Evolutionary conservation across 1,284 basidiomycete species (phyloP).

Genomic region (Pseudozyma pruni): DNA sequence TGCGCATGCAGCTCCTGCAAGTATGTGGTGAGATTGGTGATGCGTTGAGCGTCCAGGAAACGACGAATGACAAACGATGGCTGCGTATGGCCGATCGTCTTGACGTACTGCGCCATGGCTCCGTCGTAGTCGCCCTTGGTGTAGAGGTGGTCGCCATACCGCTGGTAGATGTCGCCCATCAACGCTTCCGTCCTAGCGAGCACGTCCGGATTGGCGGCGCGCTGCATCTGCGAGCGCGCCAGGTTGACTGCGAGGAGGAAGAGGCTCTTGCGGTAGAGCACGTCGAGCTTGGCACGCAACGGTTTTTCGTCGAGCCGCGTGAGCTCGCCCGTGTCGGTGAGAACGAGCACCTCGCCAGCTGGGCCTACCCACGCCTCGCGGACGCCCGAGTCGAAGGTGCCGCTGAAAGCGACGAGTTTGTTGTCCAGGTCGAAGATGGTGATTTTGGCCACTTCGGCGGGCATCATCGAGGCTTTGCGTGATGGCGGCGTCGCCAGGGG

Average conservation of each 20-base stretch:
- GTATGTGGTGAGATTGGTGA: constrained; percentile 92
- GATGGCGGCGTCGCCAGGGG: constrained; percentile 25
- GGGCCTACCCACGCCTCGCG: constrained; percentile 39
- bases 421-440: constrained; percentile 92
- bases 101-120: constrained; percentile 89
- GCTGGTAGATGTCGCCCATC: constrained; percentile 68
- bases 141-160: constrained; percentile 93
- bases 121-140: constrained; percentile 90
- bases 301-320: constrained; percentile 57
- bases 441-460: constrained; percentile 74
- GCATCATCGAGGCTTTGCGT: constrained; percentile 15
- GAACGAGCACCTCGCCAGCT: constrained; percentile 49
- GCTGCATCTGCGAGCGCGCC: constrained; percentile 49
- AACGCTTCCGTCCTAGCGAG: constrained; percentile 47
- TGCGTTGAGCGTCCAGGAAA: constrained; percentile 96
- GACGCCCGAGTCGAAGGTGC: constrained; percentile 56
- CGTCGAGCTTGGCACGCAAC: constrained; percentile 57
- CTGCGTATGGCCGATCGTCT: constrained; percentile 87
- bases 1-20: constrained; percentile 91
- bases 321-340: constrained; percentile 49
- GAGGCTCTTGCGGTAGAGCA: constrained; percentile 60
- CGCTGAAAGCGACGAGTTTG: constrained; percentile 82
- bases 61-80: constrained; percentile 95
- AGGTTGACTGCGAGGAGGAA: constrained; percentile 63
- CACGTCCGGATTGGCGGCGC: constrained; percentile 37